A percentile compares a stretch with the other conserved stretches of the same genome.
Evolutionary conservation across 192 early-diverging fungal species (phyloP).

Genomic region (Geosiphon pyriformis): DNA sequence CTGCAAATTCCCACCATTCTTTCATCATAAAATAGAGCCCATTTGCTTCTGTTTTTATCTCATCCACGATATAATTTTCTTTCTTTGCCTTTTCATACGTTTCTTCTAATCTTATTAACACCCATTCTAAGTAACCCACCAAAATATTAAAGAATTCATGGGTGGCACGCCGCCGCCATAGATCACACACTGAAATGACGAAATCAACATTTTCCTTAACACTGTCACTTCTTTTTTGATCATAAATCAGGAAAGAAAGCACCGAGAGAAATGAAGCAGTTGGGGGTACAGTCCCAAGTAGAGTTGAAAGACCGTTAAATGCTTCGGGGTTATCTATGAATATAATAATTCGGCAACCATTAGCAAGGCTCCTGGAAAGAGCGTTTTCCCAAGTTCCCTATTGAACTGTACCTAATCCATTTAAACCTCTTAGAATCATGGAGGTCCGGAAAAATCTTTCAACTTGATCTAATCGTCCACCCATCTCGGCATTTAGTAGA

Average conservation of each 20-base stretch:
- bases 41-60: background rate
- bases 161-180: slow-evolving; percentile 7
- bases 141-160: background rate
- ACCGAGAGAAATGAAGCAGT: background rate
- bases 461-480: slow-evolving; percentile 7
- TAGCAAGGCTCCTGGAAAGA: too few species aligned
- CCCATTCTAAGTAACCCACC: background rate
- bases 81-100: background rate
- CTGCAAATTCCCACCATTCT: background rate
- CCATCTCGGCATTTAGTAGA: slow-evolving; percentile 16
- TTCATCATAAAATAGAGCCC: background rate
- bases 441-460: background rate
- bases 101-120: background rate
- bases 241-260: background rate
- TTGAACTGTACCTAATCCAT: slow-evolving; percentile 3
- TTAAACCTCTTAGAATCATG: slow-evolving; percentile 3
- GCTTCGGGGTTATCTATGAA: slow-evolving; percentile 13
- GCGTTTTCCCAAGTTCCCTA: background rate
- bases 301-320: background rate
- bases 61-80: background rate
- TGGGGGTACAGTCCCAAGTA: slow-evolving; percentile 15
- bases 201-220: slow-evolving; percentile 2
- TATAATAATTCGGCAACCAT: too few species aligned
- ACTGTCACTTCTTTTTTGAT: background rate
- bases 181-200: background rate